A percentile compares a stretch with the other conserved stretches of the same genome.
Evolutionary conservation across 345 rosid genomes (phyloP).

Genomic region (Linum lewisii): DNA sequence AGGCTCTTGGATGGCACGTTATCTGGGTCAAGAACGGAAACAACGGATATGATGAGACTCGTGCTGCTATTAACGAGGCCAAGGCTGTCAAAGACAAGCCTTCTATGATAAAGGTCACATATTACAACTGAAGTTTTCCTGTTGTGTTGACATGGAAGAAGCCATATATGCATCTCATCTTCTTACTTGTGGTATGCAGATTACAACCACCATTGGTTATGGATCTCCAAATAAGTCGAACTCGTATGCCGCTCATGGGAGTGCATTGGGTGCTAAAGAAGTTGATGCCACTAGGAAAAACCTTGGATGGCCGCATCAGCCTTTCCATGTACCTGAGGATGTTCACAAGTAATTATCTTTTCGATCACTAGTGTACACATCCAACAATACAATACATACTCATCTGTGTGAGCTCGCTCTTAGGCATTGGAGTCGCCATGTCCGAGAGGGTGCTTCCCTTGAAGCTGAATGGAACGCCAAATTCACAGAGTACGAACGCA

Average conservation of each 20-base stretch:
- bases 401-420: not conserved
- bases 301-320: constrained; percentile 90
- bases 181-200: constrained; percentile 22
- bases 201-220: constrained; percentile 89
- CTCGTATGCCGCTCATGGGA: constrained; percentile 90
- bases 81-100: constrained; percentile 17
- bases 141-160: not conserved
- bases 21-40: constrained; percentile 17
- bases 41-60: constrained; percentile 13
- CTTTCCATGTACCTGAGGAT: constrained; percentile 94
- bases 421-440: not conserved
- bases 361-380: not conserved
- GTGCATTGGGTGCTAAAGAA: constrained; percentile 97
- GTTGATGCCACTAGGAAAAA: constrained; percentile 97
- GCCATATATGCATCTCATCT: not conserved
- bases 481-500: constrained; percentile 13
- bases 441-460: constrained; percentile 8
- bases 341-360: constrained; percentile 45
- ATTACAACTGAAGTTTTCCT: no score
- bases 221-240: constrained; percentile 99
- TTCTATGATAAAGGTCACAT: constrained; percentile 24
- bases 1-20: constrained; percentile 32
- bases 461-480: constrained; percentile 26
- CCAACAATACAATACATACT: not conserved
- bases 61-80: constrained; percentile 15